Base-by-base conservation (phyloP, 2,329 filamentous ascomycete genomes). In the Dactylellina cionopaga region DNA sequence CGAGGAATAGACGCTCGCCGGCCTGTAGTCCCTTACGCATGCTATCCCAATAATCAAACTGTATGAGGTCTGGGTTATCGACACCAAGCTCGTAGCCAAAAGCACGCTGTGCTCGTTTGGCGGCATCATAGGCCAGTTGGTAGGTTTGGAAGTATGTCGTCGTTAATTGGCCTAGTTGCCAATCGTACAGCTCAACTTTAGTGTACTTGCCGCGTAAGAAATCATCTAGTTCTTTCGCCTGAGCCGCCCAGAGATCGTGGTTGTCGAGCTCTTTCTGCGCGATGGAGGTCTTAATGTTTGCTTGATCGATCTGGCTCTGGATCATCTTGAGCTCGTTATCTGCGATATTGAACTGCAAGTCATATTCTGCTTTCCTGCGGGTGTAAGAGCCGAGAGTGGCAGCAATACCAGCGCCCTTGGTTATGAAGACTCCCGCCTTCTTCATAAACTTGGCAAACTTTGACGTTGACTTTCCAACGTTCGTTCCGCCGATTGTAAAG, bases 21-120 rank as follows among this genome's bases (percentile, higher is more conserved):
- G 77, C 39, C n/a, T 35, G n/a, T 7, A 60, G 76, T 81, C 80
- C 29, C 81, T 70, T 74, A 82, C 80, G 70, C 79, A 81, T 3
- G 80, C 33, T 1, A 69, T 24, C 74, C 80, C 3, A 77, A 76
- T 6, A 82, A 37, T 39, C 62, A 19, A 35, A 58, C 13, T 51
- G 17, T n/a, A n/a, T n/a, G n/a, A n/a, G n/a, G n/a, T n/a, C n/a
- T n/a, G n/a, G n/a, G n/a, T n/a, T n/a, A n/a, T n/a, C n/a, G n/a
- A n/a, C n/a, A n/a, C n/a, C n/a, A n/a, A n/a, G n/a, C n/a, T n/a
- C n/a, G n/a, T n/a, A n/a, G n/a, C n/a, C n/a, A 41, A 47, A 66
- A 9, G 35, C 37, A 10, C 49, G 41, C 29, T 66, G 49, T 1
- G 62, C 62, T 7, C 49, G 41, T 17, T 58, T 66, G 1, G 62